Percentiles rank a stretch among this genome's conserved stretches.
These are phyloP conservation scores for Cubamyces sp. DNA, from an alignment of 768 basidiomycete genomes.

Conservation along the genomic window DNA sequence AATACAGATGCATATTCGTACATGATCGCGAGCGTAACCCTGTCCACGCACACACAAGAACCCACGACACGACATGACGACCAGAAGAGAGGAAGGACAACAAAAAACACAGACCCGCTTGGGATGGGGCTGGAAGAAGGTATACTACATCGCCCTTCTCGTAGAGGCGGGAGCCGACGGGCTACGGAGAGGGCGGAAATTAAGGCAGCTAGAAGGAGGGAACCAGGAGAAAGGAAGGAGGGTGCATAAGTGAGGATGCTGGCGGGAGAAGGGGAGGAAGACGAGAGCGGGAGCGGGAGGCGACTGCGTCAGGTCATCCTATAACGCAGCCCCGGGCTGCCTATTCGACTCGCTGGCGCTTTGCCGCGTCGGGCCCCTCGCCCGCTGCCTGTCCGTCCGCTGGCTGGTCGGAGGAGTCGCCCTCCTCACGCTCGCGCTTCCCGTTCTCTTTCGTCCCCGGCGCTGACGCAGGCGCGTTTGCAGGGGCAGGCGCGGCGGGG, in stretches of 20 bases:
- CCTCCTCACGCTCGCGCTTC: slow-evolving; percentile 25
- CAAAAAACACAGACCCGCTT: too few relatives aligned
- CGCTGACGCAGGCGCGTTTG: not conserved
- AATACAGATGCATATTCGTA: slow-evolving; percentile 10
- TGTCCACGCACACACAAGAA: slow-evolving; percentile 1
- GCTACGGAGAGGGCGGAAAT: not conserved
- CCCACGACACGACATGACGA: not conserved
- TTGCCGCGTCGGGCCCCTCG: slow-evolving; percentile 31
- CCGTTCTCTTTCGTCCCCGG: slow-evolving; percentile 23
- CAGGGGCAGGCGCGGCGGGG: slow-evolving; percentile 7
- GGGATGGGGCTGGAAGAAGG: not conserved
- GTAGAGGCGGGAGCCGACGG: not conserved
- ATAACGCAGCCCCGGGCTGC: not conserved
- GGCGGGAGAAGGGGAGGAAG: not conserved
- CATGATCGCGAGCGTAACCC: not conserved
- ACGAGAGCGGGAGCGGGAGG: not conserved
- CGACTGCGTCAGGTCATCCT: not conserved
- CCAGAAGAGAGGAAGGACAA: not conserved
- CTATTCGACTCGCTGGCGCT: slow-evolving; percentile 33
- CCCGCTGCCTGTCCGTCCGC: slow-evolving; percentile 21
- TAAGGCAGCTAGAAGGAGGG: not conserved
- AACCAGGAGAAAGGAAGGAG: not conserved
- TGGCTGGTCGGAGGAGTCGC: not conserved
- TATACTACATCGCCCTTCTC: slow-evolving; percentile 9
- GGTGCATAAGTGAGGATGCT: not conserved